These are phyloP conservation scores for Linum lewisii DNA, from an alignment of 345 rosid genomes.

Conservation along the genomic window DNA sequence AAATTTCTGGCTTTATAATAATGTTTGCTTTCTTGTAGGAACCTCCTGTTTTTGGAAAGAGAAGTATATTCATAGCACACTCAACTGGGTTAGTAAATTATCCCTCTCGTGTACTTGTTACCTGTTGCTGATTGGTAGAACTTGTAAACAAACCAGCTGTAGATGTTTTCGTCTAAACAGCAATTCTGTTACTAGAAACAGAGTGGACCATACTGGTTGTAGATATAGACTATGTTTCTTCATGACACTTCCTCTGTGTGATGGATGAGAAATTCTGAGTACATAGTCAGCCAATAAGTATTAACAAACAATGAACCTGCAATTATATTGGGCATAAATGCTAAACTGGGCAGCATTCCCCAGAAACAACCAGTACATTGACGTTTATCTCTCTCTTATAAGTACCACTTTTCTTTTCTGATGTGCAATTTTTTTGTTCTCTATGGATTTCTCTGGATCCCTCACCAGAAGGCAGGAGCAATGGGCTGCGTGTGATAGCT, in stretches of 20 bases:
- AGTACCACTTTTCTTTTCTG: too few relatives aligned
- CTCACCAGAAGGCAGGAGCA: conserved; percentile 51
- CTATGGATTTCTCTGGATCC: conserved; percentile 10
- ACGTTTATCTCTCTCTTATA: too few relatives aligned
- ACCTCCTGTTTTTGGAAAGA: conserved; percentile 93
- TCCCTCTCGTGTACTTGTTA: neutral
- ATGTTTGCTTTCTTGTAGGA: conserved; percentile 40
- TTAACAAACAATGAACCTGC: conserved; percentile 6
- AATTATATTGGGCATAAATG: too few relatives aligned
- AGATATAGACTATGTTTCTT: too few relatives aligned
- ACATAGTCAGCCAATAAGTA: neutral
- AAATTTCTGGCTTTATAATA: neutral
- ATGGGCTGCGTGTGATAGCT: conserved; percentile 84
- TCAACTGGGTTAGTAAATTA: conserved; percentile 54
- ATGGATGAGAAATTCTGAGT: too few relatives aligned
- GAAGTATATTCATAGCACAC: conserved; percentile 56
- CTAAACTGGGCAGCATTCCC: too few relatives aligned
- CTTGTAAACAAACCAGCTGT: neutral
- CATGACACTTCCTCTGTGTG: too few relatives aligned
- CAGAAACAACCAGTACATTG: too few relatives aligned
- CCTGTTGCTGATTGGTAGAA: neutral
- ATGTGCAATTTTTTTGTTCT: conserved; percentile 12
- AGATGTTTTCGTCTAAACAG: neutral
- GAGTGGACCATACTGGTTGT: too few relatives aligned
- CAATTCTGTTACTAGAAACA: too few relatives aligned